Evolutionary conservation across 2,329 filamentous ascomycete species (phyloP), one percentile per base, ranked within the genome.

Genomic region (Fusarium sulawesiense): DNA sequence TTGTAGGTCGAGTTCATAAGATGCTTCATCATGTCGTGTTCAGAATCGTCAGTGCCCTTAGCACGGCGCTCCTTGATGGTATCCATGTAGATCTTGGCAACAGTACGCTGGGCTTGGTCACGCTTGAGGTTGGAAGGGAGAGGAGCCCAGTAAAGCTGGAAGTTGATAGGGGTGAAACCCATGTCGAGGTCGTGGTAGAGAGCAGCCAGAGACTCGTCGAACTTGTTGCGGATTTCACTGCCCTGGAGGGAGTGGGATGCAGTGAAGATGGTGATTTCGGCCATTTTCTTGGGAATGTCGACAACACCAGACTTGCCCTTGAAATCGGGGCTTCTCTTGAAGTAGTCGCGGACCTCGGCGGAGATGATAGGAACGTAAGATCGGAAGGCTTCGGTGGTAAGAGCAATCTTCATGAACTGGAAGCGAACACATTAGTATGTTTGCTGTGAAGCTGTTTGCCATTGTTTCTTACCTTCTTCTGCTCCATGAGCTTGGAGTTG

Each of bases 401-500:
- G 88, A 67, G 91, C 91, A 74, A 91, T 89, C 80, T 94, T 94
- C 89, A 94, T 92, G 77, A 94, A 93, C 91, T 88, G 64, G 54
- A 21, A 18, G n/a, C 11, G 12, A 16, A 4, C 21, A 6, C 50
- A 44, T 78, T 54, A 76, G 70, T 40, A 68, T 53, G 10, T 20
- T 30, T 53, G 20, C 37, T 23, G 18, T 20, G 20, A 12, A 30
- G 8, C 11, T 4, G 20, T 42, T 25, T 25, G 30, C 16, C 7
- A 2, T 41, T 13, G 42, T 64, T 56, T 63, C 81, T 68, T 79
- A 94, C 92, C 89, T 95, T 96, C 85, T 97, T 97, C 85, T 97
- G 93, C 83, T 97, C 93, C 93, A 97, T 97, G 77, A 97, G 87
- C 82, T 97, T 97, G 62, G 93, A 86, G 79, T 97, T 97, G 44